Percentiles rank a stretch among this genome's conserved stretches.
Evolutionary conservation across 331 rosid genomes (phyloP).

Genomic region (Phaseolus coccineus): DNA sequence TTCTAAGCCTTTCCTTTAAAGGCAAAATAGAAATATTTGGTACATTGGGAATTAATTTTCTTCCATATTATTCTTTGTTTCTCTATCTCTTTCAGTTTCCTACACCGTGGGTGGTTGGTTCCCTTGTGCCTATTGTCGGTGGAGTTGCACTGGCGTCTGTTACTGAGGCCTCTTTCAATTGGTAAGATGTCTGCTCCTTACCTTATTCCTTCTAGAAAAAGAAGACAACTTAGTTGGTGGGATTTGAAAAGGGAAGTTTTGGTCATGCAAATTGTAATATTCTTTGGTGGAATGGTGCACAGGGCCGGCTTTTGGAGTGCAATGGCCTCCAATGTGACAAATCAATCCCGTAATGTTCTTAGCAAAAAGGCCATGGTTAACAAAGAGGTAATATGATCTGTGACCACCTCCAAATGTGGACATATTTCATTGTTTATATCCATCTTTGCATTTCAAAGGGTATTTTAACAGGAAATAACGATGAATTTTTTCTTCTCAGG

Average conservation of each 20-base stretch:
- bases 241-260: conserved; percentile 19
- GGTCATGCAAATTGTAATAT: conserved; percentile 33
- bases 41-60: background rate
- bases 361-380: conserved; percentile 96
- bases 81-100: conserved; percentile 61
- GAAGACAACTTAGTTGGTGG: background rate
- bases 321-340: conserved; percentile 96
- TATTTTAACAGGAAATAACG: conserved; percentile 37
- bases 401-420: conserved; percentile 17
- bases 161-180: conserved; percentile 94
- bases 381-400: conserved; percentile 62
- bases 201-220: conserved; percentile 12
- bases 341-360: conserved; percentile 96
- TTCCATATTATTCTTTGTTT: conserved; percentile 31
- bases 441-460: conserved; percentile 20
- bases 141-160: conserved; percentile 92
- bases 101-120: conserved; percentile 85
- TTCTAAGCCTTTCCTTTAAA: background rate
- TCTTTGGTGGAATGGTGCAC: conserved; percentile 37
- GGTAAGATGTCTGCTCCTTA: conserved; percentile 57
- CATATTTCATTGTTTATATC: conserved; percentile 25
- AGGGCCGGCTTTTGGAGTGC: conserved; percentile 99
- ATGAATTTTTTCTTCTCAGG: conserved; percentile 66
- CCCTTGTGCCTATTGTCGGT: conserved; percentile 88
- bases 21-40: background rate